Evolutionary conservation across 2,329 filamentous ascomycete genomes (phyloP), one percentile per base, ranked within the genome.

Genomic region (Colletotrichum simmondsii): DNA sequence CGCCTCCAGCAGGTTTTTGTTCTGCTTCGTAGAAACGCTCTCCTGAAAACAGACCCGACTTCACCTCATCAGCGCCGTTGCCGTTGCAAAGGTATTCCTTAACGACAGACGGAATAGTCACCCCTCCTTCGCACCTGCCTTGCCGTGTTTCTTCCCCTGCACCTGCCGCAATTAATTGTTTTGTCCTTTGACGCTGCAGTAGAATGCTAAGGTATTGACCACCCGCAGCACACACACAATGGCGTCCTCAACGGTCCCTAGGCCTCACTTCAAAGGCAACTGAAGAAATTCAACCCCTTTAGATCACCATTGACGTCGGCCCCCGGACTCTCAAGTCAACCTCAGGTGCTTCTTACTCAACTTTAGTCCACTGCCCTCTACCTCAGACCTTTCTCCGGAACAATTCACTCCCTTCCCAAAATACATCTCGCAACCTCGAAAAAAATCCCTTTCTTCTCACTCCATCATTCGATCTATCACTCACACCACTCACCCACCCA

Each of bases 131-230:
- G n/a, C 59, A 60, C 24, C 53, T 54, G 37, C 58, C 59, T 46
- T 24, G 46, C 59, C 60, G n/a, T 59, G 54, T 65, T 69, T 49
- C 35, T 61, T 61, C 60, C 70, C 66, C 59, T 72, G 60, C 60
- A 32, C 60, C 58, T 24, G n/a, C 19, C 10, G 42, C 42, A 22
- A 28, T 42, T 2, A 22, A n/a, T 10, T 30, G 42, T 42, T 30
- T 58, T 49, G 42, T 49, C 19, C 65, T 72, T 69, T 64, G 59
- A 69, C 59, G 59, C 70, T 57, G 65, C 30, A 42, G 58, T 24
- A 54, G 66, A 61, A 32, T 70, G 60, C 66, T 30, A n/a, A n/a
- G n/a, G n/a, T n/a, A 65, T 72, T 70, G 66, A 70, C 60, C 66
- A 46, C 65, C 59, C 32, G 26, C 54, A 65, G n/a, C 28, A 53